Evolutionary conservation across 495 filamentous ascomycete genomes (phyloP).

Genomic region (Pseudoneurospora amorphoporcata): DNA sequence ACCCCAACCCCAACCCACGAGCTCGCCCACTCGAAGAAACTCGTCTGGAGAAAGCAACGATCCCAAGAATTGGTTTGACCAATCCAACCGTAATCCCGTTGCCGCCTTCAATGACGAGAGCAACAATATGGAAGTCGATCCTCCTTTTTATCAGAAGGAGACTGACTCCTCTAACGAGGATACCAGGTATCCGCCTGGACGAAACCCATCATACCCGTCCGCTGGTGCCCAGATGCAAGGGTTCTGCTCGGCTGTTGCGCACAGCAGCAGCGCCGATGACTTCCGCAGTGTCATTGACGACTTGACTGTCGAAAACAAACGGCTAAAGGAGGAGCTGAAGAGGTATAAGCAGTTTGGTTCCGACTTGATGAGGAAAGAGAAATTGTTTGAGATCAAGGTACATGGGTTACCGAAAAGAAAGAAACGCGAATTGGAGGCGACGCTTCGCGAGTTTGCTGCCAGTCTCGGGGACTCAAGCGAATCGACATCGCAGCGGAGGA

Average conservation of each 20-base stretch:
- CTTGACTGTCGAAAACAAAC: constrained; percentile 60
- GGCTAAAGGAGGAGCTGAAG: constrained; percentile 56
- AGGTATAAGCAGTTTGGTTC: constrained; percentile 55
- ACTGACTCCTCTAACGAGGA: constrained; percentile 35
- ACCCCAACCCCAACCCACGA: neutral
- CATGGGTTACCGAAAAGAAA: constrained; percentile 55
- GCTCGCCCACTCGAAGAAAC: constrained; percentile 19
- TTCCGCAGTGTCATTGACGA: constrained; percentile 63
- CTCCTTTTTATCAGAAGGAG: constrained; percentile 42
- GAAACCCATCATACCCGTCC: constrained; percentile 13
- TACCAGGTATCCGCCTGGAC: neutral
- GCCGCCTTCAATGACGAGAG: constrained; percentile 10
- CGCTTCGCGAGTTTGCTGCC: constrained; percentile 54
- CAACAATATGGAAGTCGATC: constrained; percentile 38
- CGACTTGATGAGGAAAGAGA: constrained; percentile 49
- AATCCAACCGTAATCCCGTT: constrained; percentile 32
- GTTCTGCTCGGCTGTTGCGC: constrained; percentile 21
- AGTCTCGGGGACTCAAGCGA: constrained; percentile 38
- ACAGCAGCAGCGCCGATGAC: constrained; percentile 46
- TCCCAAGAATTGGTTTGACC: constrained; percentile 37
- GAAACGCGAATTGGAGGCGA: constrained; percentile 64
- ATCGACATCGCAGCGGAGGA: constrained; percentile 22
- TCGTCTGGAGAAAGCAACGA: constrained; percentile 34
- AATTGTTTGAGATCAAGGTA: constrained; percentile 66
- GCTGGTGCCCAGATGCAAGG: constrained; percentile 1